A percentile compares a stretch with the other conserved stretches of the same genome.
Conservation (phyloP, 306 rosid species). For the Dryas alaskensis region DNA sequence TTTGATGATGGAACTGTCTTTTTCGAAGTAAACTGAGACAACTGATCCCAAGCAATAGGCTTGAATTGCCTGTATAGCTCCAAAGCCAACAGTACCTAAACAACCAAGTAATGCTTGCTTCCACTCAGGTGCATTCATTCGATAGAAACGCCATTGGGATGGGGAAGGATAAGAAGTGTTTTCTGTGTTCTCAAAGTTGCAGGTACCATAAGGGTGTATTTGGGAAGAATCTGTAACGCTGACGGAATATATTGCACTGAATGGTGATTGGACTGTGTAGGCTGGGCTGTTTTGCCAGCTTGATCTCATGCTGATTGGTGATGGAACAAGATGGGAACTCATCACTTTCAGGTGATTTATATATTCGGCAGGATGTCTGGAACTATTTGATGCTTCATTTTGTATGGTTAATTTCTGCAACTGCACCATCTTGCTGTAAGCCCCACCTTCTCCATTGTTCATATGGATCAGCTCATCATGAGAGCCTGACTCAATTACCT, state of each 20-base stretch:
- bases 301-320: slow-evolving; percentile 8
- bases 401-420: slow-evolving; percentile 47
- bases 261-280: slow-evolving; percentile 7
- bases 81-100: slow-evolving; percentile 46
- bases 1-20: slow-evolving; percentile 36
- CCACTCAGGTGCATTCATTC: slow-evolving; percentile 54
- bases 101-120: slow-evolving; percentile 45
- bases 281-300: neutral
- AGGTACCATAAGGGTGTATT: slow-evolving; percentile 14
- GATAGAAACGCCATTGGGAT: slow-evolving; percentile 53
- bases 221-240: slow-evolving; percentile 32
- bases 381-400: slow-evolving; percentile 19
- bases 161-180: slow-evolving; percentile 26
- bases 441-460: slow-evolving; percentile 47
- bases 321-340: neutral
- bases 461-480: slow-evolving; percentile 52
- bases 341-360: neutral
- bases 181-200: neutral
- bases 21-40: slow-evolving; percentile 40
- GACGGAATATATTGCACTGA: slow-evolving; percentile 45
- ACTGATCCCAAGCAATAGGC: slow-evolving; percentile 46
- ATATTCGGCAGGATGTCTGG: neutral
- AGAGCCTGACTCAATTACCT: slow-evolving; percentile 59
- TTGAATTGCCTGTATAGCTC: slow-evolving; percentile 45
- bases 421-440: slow-evolving; percentile 54